Percentiles rank a stretch among this genome's conserved stretches.
Conservation (phyloP, 345 rosid species). For the Linum trigynum region DNA sequence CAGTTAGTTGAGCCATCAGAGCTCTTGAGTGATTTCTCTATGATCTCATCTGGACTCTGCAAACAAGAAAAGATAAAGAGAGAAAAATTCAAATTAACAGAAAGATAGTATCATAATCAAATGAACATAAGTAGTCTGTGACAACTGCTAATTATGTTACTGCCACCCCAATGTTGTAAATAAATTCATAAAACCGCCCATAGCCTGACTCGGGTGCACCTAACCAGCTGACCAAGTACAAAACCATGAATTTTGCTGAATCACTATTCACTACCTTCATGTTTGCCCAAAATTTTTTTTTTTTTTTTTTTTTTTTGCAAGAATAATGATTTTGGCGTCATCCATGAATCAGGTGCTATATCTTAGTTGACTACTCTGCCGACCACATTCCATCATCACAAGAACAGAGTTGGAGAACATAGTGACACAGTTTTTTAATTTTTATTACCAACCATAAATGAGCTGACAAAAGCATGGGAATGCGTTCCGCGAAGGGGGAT, state of each 20-base stretch:
- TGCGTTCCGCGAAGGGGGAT: slow-evolving; percentile 96
- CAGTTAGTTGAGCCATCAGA: slow-evolving; percentile 57
- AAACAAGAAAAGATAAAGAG: slow-evolving; percentile 16
- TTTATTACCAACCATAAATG: slow-evolving; percentile 65
- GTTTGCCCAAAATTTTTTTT: neutral
- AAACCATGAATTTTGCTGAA: neutral
- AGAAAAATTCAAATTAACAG: too few species aligned
- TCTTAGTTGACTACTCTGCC: neutral
- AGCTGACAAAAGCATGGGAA: slow-evolving; percentile 98
- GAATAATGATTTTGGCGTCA: neutral
- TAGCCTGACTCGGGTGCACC: neutral
- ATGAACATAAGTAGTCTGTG: slow-evolving; percentile 5
- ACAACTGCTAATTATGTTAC: neutral
- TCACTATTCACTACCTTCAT: neutral
- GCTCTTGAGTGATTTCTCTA: slow-evolving; percentile 48
- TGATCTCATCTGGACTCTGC: slow-evolving; percentile 85
- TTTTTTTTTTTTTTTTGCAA: neutral
- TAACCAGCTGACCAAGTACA: neutral
- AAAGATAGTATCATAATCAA: too few species aligned
- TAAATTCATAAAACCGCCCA: neutral
- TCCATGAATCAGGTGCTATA: neutral
- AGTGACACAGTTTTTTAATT: neutral
- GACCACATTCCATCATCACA: neutral
- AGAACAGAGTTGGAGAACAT: neutral
- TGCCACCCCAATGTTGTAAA: neutral